A percentile compares a stretch with the other conserved stretches of the same genome.
Evolutionary conservation across 805 yeast genomes (phyloP).

Genomic region (Lipomyces japonicus): DNA sequence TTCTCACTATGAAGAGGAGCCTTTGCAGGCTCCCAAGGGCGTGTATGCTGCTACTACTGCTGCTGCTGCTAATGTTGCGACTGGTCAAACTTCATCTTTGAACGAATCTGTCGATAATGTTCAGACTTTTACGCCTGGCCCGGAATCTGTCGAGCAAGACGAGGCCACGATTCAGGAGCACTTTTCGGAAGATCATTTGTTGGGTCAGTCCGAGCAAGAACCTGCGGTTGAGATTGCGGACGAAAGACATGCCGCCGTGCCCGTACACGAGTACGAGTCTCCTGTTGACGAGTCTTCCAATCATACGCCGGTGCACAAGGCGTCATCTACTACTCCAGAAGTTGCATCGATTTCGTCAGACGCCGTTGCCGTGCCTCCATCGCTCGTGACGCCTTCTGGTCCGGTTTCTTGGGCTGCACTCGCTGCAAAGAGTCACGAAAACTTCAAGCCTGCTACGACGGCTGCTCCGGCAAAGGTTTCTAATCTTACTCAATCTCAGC

Average conservation of each 20-base stretch:
- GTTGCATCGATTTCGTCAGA: conserved; percentile 1
- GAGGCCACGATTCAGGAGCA: conserved; percentile 87
- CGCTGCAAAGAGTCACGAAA: conserved; percentile 27
- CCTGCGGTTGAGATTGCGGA: conserved; percentile 14
- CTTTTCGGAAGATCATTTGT: conserved; percentile 79
- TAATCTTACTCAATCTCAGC: conserved; percentile 3
- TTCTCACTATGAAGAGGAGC: conserved; percentile 1
- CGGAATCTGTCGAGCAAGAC: conserved; percentile 75
- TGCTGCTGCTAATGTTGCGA: conserved; percentile 4
- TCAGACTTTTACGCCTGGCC: conserved; percentile 21
- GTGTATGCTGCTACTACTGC: neutral
- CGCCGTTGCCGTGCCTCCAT: conserved; percentile 8
- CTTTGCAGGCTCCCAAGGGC: conserved; percentile 14
- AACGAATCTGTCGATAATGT: neutral
- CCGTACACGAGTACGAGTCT: conserved; percentile 12
- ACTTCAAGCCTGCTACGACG: conserved; percentile 22
- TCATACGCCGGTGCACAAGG: conserved; percentile 13
- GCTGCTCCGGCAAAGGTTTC: conserved; percentile 24
- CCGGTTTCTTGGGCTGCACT: conserved; percentile 35
- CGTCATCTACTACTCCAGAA: conserved; percentile 7
- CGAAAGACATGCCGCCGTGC: conserved; percentile 14
- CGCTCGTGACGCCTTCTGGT: conserved; percentile 24
- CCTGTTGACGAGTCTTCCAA: conserved; percentile 17
- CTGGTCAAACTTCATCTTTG: neutral
- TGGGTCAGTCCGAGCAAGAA: conserved; percentile 33